Conservation (phyloP, 2,329 filamentous ascomycete genomes). For the Alternaria viburni region DNA sequence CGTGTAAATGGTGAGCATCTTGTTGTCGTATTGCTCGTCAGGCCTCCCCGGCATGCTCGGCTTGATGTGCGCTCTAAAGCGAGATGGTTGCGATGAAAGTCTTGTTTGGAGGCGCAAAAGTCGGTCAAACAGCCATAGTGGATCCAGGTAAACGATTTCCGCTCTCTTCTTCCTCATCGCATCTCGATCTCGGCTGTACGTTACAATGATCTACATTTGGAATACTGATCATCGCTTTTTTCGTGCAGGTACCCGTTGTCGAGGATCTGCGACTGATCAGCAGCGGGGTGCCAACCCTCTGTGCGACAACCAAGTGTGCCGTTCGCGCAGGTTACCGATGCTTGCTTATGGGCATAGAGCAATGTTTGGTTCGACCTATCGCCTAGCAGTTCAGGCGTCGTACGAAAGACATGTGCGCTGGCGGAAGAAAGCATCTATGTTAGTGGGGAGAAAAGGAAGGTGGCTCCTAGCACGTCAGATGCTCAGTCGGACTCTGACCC, state of each 20-base stretch:
- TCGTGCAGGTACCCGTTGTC: neutral
- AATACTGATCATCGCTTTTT: neutral
- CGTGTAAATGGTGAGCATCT: neutral
- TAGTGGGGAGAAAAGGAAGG: neutral
- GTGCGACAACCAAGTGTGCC: neutral
- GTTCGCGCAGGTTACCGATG: neutral
- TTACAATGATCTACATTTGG: neutral
- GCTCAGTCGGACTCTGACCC: neutral
- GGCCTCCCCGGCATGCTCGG: neutral
- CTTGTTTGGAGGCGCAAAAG: neutral
- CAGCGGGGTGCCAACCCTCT: neutral
- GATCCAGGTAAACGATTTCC: neutral
- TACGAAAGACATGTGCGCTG: neutral
- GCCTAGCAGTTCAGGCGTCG: neutral
- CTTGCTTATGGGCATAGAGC: neutral
- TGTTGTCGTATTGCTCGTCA: neutral
- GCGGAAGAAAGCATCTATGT: neutral
- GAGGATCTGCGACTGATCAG: neutral
- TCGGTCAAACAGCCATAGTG: neutral
- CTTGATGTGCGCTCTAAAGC: neutral
- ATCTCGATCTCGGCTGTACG: neutral
- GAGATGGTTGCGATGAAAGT: neutral
- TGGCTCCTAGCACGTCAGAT: neutral
- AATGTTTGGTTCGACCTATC: neutral
- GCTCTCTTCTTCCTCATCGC: neutral